Evolutionary conservation across 2,329 filamentous ascomycete species (phyloP), one percentile per base, ranked within the genome.

Genomic region (Aureobasidium sp.): DNA sequence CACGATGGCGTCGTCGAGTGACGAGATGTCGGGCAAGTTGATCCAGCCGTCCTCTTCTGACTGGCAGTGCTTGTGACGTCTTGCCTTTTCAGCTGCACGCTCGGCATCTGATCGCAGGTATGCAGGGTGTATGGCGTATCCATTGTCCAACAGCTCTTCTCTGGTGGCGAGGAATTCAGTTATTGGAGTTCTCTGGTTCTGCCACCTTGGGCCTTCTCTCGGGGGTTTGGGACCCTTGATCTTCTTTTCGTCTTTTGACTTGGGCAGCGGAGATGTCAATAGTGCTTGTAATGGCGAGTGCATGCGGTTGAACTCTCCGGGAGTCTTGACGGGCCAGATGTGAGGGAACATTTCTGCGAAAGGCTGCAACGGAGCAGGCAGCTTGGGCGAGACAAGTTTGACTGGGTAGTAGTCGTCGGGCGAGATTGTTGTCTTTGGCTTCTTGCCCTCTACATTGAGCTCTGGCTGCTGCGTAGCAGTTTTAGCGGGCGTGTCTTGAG

Each of bases 231-330:
- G 80, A 7, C 76, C 80, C 71, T 80, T 86, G 62, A 78, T 80
- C 57, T 79, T 79, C 72, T 86, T 87, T 59, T 89, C 86, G 49
- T 90, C 87, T 67, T 85, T 87, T 2, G 79, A 76, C 70, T 89
- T 91, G 7, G 88, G 84, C 2, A 87, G 75, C 5, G 90, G 86
- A 0, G 89, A 85, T 5, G 87, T 88, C 66, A 97, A 82, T 77
- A 97, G 92, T 1, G 90, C 87, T 65, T 90, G 85, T 37, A 97
- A 77, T 2, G 94, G 92, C 4, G 94, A 97, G 74, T 95, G 89
- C 70, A 99, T 84, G 71, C 86, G 88, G 67, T 84, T 84, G 70
- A 87, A 84, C 72, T 97, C 93, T 4, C 92, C 94, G 2, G 91
- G 90, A 0, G 91, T 89, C 71, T 86, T 89, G 63, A 97, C 84